Base-by-base conservation (phyloP, 768 basidiomycete species). In the Mrakia frigida region DNA sequence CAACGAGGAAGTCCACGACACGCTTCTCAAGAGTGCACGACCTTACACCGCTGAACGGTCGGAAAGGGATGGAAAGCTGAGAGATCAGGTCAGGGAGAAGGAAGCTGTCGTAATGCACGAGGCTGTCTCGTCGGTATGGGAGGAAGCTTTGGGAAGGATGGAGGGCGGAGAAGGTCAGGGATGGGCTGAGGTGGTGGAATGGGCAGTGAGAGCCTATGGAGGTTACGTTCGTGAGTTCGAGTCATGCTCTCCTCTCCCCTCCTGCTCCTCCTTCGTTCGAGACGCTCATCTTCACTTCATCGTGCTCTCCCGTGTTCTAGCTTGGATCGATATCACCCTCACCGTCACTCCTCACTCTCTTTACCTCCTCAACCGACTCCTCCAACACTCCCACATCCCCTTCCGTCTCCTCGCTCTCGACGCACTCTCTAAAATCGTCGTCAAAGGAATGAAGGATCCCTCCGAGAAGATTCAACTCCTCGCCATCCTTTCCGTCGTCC, bases 251-350 rank as follows among this genome's bases (percentile, higher is more conserved):
- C 31, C 39, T 73, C 3, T 43, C 23, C 33, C 16, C 7, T 53
- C 60, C 21, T 10, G 31, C 10, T 68, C 41, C 5, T 14, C 41
- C 63, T 35, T 41, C 31, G n/a, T 28, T 25, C n/a, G 50, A 31
- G 77, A 50, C 3, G 65, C 65, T 68, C 65, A 68, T 50, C 37
- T 46, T 16, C 25, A 7, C 23, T 31, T 28, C n/a, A 14, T 11
- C 46, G 16, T 50, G 16, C 16, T 33, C 50, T 18, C 16, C 53
- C n/a, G n/a, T n/a, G 21, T 13, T 31, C 1, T 80, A 97, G 96
- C 94, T 21, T 99, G 97, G 97, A 91, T 98, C 79, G 97, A 99
- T 81, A 95, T 99, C 79, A 94, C 93, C 81, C 86, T 98, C 78
- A 94, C 97, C 18, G 91, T 99, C 77, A 98, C 95, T 1, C 92